phyloP scores from a whole-genome alignment of 352 stramenopile species.

The Phytophthora crassamura region DNA sequence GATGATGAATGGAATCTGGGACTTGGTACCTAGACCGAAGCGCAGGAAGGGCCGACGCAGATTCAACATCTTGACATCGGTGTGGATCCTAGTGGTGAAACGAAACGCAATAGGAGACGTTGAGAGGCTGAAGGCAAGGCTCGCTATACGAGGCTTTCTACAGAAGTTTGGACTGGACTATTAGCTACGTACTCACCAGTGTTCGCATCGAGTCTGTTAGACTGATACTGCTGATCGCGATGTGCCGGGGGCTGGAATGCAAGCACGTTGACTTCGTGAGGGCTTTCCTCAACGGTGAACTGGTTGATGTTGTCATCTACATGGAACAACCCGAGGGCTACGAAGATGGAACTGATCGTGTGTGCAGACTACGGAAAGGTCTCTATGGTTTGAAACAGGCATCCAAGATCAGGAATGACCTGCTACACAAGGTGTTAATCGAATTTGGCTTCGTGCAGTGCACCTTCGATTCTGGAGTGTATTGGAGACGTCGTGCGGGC shows the following conservation, averaged over 20 bases:
- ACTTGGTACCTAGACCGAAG: conserved; percentile 6
- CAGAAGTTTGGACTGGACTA: conserved; percentile 13
- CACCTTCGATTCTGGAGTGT: conserved; percentile 1
- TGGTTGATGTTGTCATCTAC: conserved; percentile 13
- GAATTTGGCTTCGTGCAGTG: conserved; percentile 4
- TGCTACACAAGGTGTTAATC: conserved; percentile 6
- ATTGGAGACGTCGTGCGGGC: conserved; percentile 1
- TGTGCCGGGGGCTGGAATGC: not conserved
- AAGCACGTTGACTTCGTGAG: conserved; percentile 13
- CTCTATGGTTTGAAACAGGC: conserved; percentile 10
- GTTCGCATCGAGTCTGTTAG: conserved; percentile 8
- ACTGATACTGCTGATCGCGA: conserved; percentile 3
- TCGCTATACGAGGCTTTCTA: conserved; percentile 9
- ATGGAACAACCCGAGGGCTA: conserved; percentile 16
- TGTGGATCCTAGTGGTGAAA: conserved; percentile 9
- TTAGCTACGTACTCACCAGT: conserved; percentile 14
- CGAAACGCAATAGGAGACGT: conserved; percentile 8
- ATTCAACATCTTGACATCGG: not conserved
- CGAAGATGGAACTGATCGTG: conserved; percentile 7
- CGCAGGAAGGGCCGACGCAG: not conserved
- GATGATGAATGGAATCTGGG: conserved; percentile 8
- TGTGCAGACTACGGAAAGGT: conserved; percentile 9
- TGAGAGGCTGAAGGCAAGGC: conserved; percentile 9
- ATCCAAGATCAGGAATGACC: conserved; percentile 18
- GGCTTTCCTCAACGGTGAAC: conserved; percentile 1